A percentile compares a stretch with the other conserved stretches of the same genome.
These are phyloP conservation scores for Dionaea muscipula DNA, from an alignment of 179 eudicot genomes.

Conservation along the genomic window DNA sequence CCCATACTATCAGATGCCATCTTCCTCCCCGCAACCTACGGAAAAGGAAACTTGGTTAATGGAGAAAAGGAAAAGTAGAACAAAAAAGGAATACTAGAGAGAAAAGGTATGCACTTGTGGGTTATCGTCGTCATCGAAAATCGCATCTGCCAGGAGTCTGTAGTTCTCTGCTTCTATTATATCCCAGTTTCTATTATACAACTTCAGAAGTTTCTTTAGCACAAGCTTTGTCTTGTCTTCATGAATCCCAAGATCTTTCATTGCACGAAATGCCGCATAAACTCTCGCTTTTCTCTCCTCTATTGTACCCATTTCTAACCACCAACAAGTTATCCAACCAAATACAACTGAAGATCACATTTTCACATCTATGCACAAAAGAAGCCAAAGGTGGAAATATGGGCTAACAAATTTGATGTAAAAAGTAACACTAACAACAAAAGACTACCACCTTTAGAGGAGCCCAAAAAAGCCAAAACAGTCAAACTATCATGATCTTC, in stretches of 20 bases:
- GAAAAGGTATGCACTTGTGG: not conserved
- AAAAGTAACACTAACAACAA: too few relatives aligned
- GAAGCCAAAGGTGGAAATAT: too few relatives aligned
- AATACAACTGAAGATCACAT: not conserved
- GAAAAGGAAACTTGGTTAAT: not conserved
- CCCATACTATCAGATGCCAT: constrained; percentile 19
- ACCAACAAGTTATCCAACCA: constrained; percentile 6
- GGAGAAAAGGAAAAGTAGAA: not conserved
- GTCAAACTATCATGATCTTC: too few relatives aligned
- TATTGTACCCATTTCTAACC: constrained; percentile 18
- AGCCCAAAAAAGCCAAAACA: too few relatives aligned
- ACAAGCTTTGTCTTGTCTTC: constrained; percentile 63
- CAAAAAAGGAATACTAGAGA: not conserved
- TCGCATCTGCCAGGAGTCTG: constrained; percentile 70
- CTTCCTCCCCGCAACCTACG: constrained; percentile 32
- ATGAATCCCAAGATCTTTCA: constrained; percentile 55
- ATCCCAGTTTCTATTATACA: constrained; percentile 71
- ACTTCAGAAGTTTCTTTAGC: constrained; percentile 42
- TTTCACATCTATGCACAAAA: not conserved
- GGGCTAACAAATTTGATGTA: too few relatives aligned
- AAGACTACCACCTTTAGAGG: too few relatives aligned
- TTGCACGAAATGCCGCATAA: constrained; percentile 62
- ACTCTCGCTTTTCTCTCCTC: constrained; percentile 20
- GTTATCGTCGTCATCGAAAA: constrained; percentile 33
- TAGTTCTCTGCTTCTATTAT: constrained; percentile 72